Base-by-base conservation (phyloP, 176 grass and related monocot species). In the Hsuehochloa calcarea region DNA sequence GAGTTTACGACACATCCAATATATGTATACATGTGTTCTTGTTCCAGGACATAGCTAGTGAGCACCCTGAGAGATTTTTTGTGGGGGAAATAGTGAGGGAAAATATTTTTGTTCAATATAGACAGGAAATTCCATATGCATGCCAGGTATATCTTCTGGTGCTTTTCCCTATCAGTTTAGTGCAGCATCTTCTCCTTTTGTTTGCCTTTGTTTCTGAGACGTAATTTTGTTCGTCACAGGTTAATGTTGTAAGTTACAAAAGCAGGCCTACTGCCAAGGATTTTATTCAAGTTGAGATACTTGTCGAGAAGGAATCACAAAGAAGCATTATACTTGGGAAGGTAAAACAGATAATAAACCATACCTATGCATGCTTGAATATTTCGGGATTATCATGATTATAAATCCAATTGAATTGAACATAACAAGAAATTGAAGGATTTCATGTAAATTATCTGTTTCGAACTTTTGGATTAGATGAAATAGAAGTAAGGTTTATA, bases 231-330 rank as follows among this genome's bases (percentile, higher is more conserved):
- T 51, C 59, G 1, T 69, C 60, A 19, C 38, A 98, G 93, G 93
- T 98, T 70, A 95, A 95, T 88, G 91, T 95, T 87, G 70, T 80
- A 82, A 93, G 89, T 59, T 98, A 95, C 84, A 98, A 95, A 76
- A 89, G 89, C 56, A 92, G 91, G 75, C 93, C 93, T 65, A 81
- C 78, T 34, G 91, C 93, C 34, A 98, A 98, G 78, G 96, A 98
- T 68, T 98, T 94, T 72, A 95, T 98, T 88, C 96, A 95, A 87
- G 96, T 93, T 78, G 93, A 98, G 87, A 92, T 95, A 87, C 84
- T 98, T 40, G 96, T 95, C 11, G 93, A 98, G 88, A 98, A 92
- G 86, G 90, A 98, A 39, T 84, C 93, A 44, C 96, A 98, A 78
- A 94, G 92, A 89, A 85, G 90, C 61, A 98, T 95, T 90, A 86